These are phyloP conservation scores for Phoenix roebelenii DNA, from an alignment of 176 grass and related monocot species.

Conservation along the genomic window DNA sequence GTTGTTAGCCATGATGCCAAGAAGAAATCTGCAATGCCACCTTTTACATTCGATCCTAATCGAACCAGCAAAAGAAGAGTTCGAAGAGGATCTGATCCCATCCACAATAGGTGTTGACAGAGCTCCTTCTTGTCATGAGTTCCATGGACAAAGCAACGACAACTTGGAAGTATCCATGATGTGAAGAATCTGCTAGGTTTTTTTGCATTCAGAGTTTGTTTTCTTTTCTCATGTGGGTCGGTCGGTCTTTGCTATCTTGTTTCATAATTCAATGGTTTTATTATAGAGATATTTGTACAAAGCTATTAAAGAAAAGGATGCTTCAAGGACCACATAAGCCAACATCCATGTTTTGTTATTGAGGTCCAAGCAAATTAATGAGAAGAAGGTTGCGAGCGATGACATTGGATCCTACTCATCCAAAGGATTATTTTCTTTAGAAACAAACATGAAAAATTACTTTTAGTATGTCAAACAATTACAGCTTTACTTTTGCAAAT, in stretches of 20 bases:
- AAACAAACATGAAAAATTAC: neutral
- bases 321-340: constrained; percentile 6
- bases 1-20: constrained; percentile 25
- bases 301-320: constrained; percentile 19
- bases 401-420: neutral
- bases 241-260: neutral
- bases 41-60: constrained; percentile 29
- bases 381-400: neutral
- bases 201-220: neutral
- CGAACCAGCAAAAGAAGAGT: constrained; percentile 48
- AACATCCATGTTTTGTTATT: no score
- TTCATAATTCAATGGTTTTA: constrained; percentile 12
- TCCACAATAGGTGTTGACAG: constrained; percentile 47
- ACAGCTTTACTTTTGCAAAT: no score
- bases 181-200: constrained; percentile 26
- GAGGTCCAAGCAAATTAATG: no score
- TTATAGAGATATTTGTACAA: constrained; percentile 31
- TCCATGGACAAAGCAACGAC: constrained; percentile 10
- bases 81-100: constrained; percentile 48
- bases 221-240: neutral
- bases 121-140: neutral
- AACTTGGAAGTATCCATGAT: constrained; percentile 15
- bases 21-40: neutral
- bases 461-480: no score
- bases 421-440: neutral